Percentiles rank a stretch among this genome's conserved stretches.
Evolutionary conservation across 2,329 filamentous ascomycete species (phyloP).

Genomic region (Fusarium sp.): DNA sequence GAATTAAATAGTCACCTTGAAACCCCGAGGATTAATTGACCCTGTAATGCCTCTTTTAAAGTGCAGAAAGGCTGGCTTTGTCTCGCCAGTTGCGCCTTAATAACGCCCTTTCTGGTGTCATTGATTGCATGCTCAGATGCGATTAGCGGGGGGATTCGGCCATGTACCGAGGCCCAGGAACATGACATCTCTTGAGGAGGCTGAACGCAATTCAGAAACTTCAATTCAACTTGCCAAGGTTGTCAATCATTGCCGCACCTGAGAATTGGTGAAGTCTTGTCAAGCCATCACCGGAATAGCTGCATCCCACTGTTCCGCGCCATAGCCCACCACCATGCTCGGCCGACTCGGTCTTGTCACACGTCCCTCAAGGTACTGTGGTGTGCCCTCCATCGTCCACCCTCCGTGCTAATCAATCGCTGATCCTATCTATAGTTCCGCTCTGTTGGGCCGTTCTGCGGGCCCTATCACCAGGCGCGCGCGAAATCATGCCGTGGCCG

Average conservation of each 20-base stretch:
- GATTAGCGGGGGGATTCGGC: slow-evolving; percentile 39
- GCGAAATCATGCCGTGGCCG: slow-evolving; percentile 7
- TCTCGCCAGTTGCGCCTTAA: neutral
- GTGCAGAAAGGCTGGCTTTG: no score
- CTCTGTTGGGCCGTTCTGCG: slow-evolving; percentile 32
- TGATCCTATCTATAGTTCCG: slow-evolving; percentile 25
- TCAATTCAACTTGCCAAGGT: neutral
- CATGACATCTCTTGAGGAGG: neutral
- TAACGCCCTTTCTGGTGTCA: slow-evolving; percentile 38
- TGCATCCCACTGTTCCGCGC: neutral
- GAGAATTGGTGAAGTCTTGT: slow-evolving; percentile 9
- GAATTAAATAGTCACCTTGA: neutral
- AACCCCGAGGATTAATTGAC: no score
- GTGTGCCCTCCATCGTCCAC: neutral
- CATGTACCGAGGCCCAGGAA: slow-evolving; percentile 31
- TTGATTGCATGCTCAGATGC: slow-evolving; percentile 29
- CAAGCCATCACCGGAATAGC: neutral
- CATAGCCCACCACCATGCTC: slow-evolving; percentile 35
- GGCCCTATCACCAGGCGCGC: slow-evolving; percentile 15
- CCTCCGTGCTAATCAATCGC: slow-evolving; percentile 20
- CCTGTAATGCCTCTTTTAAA: no score
- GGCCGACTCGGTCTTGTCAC: slow-evolving; percentile 28
- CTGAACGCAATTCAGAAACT: neutral
- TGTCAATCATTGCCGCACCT: neutral
- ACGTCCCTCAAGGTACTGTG: slow-evolving; percentile 38